Evolutionary conservation across 768 basidiomycete species (phyloP).

Genomic region (Coprinopsis strossmayeri): DNA sequence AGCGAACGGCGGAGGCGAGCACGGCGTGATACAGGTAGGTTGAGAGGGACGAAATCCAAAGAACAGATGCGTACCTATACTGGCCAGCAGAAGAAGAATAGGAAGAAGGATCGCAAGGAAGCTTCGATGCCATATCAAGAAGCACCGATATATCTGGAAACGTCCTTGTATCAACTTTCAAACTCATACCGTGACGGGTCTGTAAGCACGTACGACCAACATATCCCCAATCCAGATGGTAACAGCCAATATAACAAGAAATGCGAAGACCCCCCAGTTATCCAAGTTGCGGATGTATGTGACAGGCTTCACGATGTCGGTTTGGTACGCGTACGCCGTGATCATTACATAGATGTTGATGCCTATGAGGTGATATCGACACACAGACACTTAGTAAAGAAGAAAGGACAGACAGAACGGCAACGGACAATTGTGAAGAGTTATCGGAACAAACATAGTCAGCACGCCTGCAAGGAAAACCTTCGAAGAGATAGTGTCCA

Average conservation of each 20-base stretch:
- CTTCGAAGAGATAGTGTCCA: conserved; percentile 11
- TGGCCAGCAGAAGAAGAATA: conserved; percentile 8
- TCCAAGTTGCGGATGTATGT: conserved; percentile 13
- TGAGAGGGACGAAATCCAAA: no score
- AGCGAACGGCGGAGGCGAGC: neutral
- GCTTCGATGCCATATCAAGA: conserved; percentile 10
- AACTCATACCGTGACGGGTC: neutral
- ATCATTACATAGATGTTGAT: conserved; percentile 17
- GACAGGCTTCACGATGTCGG: conserved; percentile 5
- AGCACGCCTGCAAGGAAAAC: conserved; percentile 7
- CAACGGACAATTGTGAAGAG: conserved; percentile 14
- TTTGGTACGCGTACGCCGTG: conserved; percentile 14
- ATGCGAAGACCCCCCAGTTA: conserved; percentile 17
- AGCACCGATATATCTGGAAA: conserved; percentile 12
- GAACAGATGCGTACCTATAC: conserved; percentile 8
- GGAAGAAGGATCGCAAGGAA: conserved; percentile 8
- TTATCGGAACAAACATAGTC: conserved; percentile 8
- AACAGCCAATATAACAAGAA: conserved; percentile 12
- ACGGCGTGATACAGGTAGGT: neutral
- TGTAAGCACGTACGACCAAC: conserved; percentile 11
- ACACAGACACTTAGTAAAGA: neutral
- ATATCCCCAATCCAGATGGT: conserved; percentile 17
- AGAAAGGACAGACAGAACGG: neutral
- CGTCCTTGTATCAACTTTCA: neutral
- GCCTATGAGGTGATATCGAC: conserved; percentile 4